Evolutionary conservation across 148 eudicot genomes (phyloP).

Genomic region (Pharnaceum exiguum): DNA sequence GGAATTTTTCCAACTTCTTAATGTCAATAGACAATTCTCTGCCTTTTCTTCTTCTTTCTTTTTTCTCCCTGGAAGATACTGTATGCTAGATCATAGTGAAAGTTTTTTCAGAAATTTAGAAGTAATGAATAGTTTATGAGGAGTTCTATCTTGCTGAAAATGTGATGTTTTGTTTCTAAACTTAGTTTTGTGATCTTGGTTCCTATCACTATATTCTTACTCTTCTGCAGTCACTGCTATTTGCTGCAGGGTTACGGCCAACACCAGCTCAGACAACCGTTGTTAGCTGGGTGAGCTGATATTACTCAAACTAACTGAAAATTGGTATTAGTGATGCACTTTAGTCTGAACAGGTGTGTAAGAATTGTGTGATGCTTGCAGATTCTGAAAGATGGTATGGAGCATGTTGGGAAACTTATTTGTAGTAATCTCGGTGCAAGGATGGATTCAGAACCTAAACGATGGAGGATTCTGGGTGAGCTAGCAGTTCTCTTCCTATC

Average conservation of each 20-base stretch:
- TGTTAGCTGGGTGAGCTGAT: conserved; percentile 86
- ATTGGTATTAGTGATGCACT: conserved; percentile 2
- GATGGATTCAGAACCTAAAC: conserved; percentile 98
- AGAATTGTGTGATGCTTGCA: conserved; percentile 24
- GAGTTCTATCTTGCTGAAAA: background rate
- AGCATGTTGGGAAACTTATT: conserved; percentile 91
- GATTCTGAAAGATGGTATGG: conserved; percentile 97
- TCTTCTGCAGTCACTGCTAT: conserved; percentile 93
- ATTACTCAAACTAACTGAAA: background rate
- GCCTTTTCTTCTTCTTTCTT: too few species aligned
- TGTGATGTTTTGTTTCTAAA: background rate
- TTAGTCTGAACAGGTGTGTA: background rate
- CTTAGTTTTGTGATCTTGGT: conserved; percentile 3
- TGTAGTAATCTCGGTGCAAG: conserved; percentile 97
- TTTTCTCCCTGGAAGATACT: background rate
- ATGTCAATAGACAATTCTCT: too few species aligned
- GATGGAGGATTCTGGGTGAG: conserved; percentile 91
- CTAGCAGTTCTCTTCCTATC: background rate
- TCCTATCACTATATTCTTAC: conserved; percentile 32
- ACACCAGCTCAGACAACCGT: conserved; percentile 99
- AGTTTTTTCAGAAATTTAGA: background rate
- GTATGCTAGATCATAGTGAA: background rate
- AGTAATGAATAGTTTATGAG: background rate
- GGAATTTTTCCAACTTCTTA: background rate
- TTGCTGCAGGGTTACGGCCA: conserved; percentile 99